Evolutionary conservation across 2,329 filamentous ascomycete genomes (phyloP), one percentile per base, ranked within the genome.

Genomic region (Colletotrichum tamarilloi): DNA sequence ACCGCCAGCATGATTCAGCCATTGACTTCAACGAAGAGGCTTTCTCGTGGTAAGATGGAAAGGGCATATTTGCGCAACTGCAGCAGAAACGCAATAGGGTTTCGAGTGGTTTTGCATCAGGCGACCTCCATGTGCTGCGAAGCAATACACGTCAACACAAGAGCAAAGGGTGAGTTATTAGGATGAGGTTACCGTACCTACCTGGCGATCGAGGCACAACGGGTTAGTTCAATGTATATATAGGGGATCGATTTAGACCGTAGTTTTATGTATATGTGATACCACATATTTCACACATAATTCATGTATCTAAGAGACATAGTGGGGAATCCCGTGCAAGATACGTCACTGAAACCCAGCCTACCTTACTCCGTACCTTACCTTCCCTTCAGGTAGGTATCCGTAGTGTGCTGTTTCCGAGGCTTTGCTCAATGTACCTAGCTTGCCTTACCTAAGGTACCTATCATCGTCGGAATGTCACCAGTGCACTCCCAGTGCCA

Each of bases 11-110:
- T 75, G 82, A 87, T 59, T 91, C 90, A 75, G 90, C 90, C 73
- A 91, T 95, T 67, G 93, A 95, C 79, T 95, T 95, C 81, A 88
- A 93, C 74, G 93, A 96, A 83, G 93, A 95, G 82, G 92, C 92
- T 5, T 96, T 95, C 83, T 87, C 87, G 3, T 90, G 87, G 88
- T 90, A 85, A 77, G 35, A 56, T 24, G 22, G 24, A 46, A 32
- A 24, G 4, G 14, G 3, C 14, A 49, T 49, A 19, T 8, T 49
- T 19, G 8, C 42, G 8, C 19, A 49, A 49, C 8, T 49, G 42
- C 19, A 22, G 19, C 42, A 22, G 16, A 19, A 19, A 49, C 42
- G 12, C 19, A 22, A 22, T 49, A 8, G 19, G 19, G 19, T 2
- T 49, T 49, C 19, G n/a, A 38, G 32, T 1, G 9, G 14, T 26